phyloP scores from a whole-genome alignment of 345 rosid species.

The Durio zibethinus region DNA sequence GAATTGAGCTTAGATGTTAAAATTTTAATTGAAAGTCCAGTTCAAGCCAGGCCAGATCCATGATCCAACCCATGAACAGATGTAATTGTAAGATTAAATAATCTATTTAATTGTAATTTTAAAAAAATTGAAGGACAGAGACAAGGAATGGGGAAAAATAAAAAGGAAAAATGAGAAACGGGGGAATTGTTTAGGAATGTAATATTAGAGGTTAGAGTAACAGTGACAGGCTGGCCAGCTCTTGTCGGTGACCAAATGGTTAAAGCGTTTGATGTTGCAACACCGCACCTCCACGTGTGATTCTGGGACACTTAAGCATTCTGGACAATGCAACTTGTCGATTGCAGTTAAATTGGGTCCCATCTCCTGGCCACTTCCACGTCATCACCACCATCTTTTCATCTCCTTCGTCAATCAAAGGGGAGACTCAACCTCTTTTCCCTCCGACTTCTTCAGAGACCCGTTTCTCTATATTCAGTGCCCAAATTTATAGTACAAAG shows the following conservation, averaged over 20 bases:
- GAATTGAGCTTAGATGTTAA: too few relatives aligned
- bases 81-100: not conserved
- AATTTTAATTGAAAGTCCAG: too few relatives aligned
- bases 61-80: too few relatives aligned
- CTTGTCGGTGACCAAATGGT: constrained; percentile 32
- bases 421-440: not conserved
- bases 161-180: too few relatives aligned
- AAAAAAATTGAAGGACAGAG: too few relatives aligned
- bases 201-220: constrained; percentile 15
- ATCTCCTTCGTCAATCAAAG: not conserved
- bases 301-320: constrained; percentile 37
- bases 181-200: too few relatives aligned
- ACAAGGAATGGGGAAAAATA: too few relatives aligned
- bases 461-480: constrained; percentile 33
- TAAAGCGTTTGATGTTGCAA: constrained; percentile 25
- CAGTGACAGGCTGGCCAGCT: constrained; percentile 20
- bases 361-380: not conserved
- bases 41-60: too few relatives aligned
- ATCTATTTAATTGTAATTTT: too few relatives aligned
- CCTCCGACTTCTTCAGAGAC: not conserved
- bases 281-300: constrained; percentile 28
- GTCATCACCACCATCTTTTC: not conserved
- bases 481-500: too few relatives aligned
- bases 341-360: constrained; percentile 30
- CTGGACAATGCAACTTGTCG: constrained; percentile 59